Percentiles rank a stretch among this genome's conserved stretches.
These are phyloP conservation scores for Wallacemonas sp. DNA, from an alignment of 208 protist species.

Conservation along the genomic window DNA sequence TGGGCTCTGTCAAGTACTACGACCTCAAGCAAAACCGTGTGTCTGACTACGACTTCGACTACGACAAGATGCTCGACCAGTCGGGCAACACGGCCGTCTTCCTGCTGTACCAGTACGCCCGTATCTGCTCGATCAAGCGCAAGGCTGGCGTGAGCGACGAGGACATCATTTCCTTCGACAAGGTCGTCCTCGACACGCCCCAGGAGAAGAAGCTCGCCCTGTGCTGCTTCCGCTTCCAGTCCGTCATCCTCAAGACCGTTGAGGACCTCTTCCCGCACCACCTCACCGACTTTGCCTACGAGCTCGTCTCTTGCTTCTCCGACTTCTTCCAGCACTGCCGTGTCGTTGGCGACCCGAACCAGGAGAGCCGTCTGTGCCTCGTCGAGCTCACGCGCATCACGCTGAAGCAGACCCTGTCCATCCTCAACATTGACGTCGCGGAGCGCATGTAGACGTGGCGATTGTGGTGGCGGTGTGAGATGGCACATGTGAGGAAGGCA, in stretches of 20 bases:
- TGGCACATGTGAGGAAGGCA: too few species aligned
- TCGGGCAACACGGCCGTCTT: slow-evolving; percentile 97
- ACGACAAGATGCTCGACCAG: slow-evolving; percentile 96
- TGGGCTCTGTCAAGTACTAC: slow-evolving; percentile 97
- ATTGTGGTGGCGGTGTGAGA: too few species aligned
- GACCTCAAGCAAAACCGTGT: slow-evolving; percentile 95
- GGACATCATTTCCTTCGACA: slow-evolving; percentile 48
- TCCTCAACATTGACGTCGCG: slow-evolving; percentile 93
- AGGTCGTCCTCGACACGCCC: slow-evolving; percentile 74
- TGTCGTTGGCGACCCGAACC: slow-evolving; percentile 78
- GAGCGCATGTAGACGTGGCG: slow-evolving; percentile 88
- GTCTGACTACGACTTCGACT: slow-evolving; percentile 96
- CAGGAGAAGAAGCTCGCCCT: slow-evolving; percentile 88
- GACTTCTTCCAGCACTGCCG: slow-evolving; percentile 96
- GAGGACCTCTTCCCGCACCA: slow-evolving; percentile 94
- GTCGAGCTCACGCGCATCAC: slow-evolving; percentile 89
- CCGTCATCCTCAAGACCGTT: slow-evolving; percentile 84
- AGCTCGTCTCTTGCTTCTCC: slow-evolving; percentile 93
- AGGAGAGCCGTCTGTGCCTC: slow-evolving; percentile 90
- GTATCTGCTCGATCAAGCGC: slow-evolving; percentile 94
- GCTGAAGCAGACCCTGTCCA: slow-evolving; percentile 87
- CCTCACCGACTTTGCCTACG: slow-evolving; percentile 96
- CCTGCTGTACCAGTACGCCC: slow-evolving; percentile 97
- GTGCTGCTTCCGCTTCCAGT: slow-evolving; percentile 85
- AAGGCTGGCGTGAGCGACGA: slow-evolving; percentile 77